phyloP scores from a whole-genome alignment of 2,329 filamentous ascomycete genomes.

The Pezicula neosporulosa region DNA sequence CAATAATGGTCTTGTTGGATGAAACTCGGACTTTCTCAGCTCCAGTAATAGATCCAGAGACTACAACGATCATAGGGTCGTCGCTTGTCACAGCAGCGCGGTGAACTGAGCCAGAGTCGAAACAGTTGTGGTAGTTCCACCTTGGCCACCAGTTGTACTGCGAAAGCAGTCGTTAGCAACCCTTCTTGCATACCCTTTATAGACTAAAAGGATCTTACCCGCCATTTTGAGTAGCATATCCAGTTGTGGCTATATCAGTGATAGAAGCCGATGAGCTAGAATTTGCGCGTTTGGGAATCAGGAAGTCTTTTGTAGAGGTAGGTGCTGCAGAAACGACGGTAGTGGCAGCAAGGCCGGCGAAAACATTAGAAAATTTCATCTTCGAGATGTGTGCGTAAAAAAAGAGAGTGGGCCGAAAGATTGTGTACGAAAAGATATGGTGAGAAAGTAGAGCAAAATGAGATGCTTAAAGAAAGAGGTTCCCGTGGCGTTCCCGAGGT shows the following conservation, averaged over 20 bases:
- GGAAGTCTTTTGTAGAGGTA: constrained; percentile 37
- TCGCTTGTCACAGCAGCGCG: constrained; percentile 42
- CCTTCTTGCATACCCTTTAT: neutral
- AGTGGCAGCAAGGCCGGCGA: constrained; percentile 42
- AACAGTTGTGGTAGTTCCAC: constrained; percentile 51
- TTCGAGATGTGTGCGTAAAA: constrained; percentile 19
- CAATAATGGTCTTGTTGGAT: constrained; percentile 49
- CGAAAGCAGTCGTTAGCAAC: neutral
- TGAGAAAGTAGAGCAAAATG: too few species aligned
- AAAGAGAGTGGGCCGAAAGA: neutral
- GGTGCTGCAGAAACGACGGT: constrained; percentile 43
- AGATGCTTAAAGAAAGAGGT: too few species aligned
- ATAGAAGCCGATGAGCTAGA: constrained; percentile 40
- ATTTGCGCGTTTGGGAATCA: constrained; percentile 37
- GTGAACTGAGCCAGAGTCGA: constrained; percentile 46
- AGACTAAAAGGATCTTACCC: constrained; percentile 19
- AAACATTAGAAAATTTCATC: constrained; percentile 46
- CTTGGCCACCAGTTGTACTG: constrained; percentile 48
- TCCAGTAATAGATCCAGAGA: constrained; percentile 40
- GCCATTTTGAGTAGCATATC: constrained; percentile 36
- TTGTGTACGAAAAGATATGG: too few species aligned
- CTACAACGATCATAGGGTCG: constrained; percentile 40
- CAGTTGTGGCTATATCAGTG: constrained; percentile 22
- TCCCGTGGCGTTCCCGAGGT: too few species aligned
- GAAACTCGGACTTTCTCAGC: constrained; percentile 40